Evolutionary conservation across 2,329 filamentous ascomycete species (phyloP), one percentile per base, ranked within the genome.

Genomic region (Drechslerella stenobrocha): DNA sequence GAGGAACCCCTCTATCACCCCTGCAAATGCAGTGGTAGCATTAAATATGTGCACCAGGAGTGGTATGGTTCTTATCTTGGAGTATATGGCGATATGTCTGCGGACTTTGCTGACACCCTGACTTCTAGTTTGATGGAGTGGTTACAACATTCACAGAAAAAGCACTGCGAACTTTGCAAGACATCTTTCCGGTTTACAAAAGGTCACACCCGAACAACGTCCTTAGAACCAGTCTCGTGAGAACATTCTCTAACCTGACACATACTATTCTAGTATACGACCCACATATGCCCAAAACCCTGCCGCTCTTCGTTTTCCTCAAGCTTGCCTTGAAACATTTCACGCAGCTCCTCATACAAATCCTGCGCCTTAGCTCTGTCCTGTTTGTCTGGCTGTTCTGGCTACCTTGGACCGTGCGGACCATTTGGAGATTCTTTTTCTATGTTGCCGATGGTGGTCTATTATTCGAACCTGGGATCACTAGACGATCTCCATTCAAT

Each of bases 111-210:
- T 24, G 8, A 50, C n/a, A n/a, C 22, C 28, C 2, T 6, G 13
- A 37, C 50, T 45, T n/a, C 18, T 47, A 73, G 72, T 76, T 79
- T 98, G 77, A 96, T 98, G 87, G 91, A 97, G 78, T 98, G 93
- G 93, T 81, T 98, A 20, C 92, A 90, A 50, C 95, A 98, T 77
- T 97, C 93, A 1, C 91, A 98, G 76, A 98, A 98, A 83, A 97
- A 97, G 77, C 89, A 98, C 80, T 98, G 95, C 81, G 93, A 98
- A 79, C 85, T 98, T 32, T 98, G 93, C 84, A 98, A 98, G 80
- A 98, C 93, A 1, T 87, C 91, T 0, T 98, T 97, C 75, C 88
- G 90, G 67, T 98, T 98, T 80, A 98, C 93, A 53, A 98, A 98
- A 78, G 83, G 59, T 65, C n/a, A 37, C 5, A 46, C 28, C n/a